A percentile compares a stretch with the other conserved stretches of the same genome.
Conservation (phyloP, 164 flowering plant species). For the Macadamia integrifolia region DNA sequence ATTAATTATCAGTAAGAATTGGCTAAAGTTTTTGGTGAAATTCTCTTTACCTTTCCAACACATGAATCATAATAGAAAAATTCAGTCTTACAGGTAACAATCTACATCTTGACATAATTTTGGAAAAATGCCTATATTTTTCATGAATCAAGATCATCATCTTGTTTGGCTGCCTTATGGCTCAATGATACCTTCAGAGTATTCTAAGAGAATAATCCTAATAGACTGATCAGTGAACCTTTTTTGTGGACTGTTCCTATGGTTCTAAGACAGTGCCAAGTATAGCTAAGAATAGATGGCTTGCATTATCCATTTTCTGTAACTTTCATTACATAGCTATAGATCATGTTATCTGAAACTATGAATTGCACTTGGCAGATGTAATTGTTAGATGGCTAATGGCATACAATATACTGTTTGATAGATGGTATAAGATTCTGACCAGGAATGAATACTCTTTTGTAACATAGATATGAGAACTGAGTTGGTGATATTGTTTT, state of each 20-base stretch:
- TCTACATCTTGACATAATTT: no score
- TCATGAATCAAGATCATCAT: neutral
- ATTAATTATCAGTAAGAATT: neutral
- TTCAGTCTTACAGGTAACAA: no score
- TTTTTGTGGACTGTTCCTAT: neutral
- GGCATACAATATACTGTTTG: neutral
- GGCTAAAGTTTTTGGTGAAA: no score
- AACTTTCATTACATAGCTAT: neutral
- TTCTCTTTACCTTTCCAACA: no score
- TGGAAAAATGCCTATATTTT: neutral
- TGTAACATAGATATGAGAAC: no score
- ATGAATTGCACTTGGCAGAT: neutral
- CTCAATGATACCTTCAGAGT: neutral
- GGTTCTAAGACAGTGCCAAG: neutral
- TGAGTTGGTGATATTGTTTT: no score
- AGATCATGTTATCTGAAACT: neutral
- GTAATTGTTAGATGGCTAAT: neutral
- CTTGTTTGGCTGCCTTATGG: neutral
- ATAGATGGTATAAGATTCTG: neutral
- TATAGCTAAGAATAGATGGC: neutral
- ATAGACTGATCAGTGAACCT: neutral
- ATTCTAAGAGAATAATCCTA: neutral
- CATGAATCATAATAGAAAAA: no score
- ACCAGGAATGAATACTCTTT: no score
- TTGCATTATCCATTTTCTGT: neutral